Percentiles rank a stretch among this genome's conserved stretches.
Evolutionary conservation across 2,329 filamentous ascomycete genomes (phyloP).

Genomic region (Berkeleyomyces basicola): DNA sequence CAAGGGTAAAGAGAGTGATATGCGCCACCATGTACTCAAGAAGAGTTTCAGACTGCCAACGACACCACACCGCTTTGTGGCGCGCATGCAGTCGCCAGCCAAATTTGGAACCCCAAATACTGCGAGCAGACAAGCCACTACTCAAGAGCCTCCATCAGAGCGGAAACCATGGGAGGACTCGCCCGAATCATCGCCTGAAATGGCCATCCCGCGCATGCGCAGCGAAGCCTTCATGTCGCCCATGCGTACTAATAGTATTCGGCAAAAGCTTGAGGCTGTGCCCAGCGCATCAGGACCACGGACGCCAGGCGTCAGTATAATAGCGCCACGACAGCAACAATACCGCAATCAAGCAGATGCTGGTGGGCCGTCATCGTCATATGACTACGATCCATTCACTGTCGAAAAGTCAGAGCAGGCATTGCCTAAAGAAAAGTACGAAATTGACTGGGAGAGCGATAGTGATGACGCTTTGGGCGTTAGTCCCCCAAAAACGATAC

Average conservation of each 20-base stretch:
- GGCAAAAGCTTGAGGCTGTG: conserved; percentile 27
- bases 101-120: not conserved
- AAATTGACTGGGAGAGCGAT: conserved; percentile 61
- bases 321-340: conserved; percentile 40
- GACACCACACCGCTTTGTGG: conserved; percentile 49
- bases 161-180: conserved; percentile 22
- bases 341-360: not conserved
- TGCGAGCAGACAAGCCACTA: not conserved
- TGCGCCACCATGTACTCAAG: conserved; percentile 83
- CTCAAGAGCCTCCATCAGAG: not conserved
- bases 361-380: not conserved
- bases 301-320: conserved; percentile 72
- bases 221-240: conserved; percentile 76
- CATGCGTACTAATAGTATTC: conserved; percentile 24
- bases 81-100: conserved; percentile 23
- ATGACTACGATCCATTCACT: conserved; percentile 27
- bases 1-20: conserved; percentile 44
- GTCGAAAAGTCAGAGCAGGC: conserved; percentile 14
- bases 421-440: conserved; percentile 26
- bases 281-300: conserved; percentile 31
- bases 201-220: conserved; percentile 65
- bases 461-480: conserved; percentile 53
- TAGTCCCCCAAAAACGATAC: conserved; percentile 87
- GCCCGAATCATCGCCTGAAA: conserved; percentile 58
- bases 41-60: conserved; percentile 90